A percentile compares a stretch with the other conserved stretches of the same genome.
Conservation (phyloP, 768 basidiomycete genomes). For the Kwoniella dejecticola region DNA sequence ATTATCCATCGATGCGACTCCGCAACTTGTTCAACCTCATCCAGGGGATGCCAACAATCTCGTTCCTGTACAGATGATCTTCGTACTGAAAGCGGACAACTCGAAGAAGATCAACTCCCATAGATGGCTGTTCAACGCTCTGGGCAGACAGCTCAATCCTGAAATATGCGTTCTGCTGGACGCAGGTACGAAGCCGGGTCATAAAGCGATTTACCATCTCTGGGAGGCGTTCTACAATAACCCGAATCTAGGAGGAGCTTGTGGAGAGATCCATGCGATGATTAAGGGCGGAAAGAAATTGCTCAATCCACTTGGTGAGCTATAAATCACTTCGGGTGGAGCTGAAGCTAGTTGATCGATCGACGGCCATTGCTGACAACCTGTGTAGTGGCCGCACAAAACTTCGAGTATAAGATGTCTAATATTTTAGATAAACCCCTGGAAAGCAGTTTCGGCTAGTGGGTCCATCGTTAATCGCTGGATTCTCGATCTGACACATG, state of each 20-base stretch:
- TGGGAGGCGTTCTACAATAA: constrained; percentile 56
- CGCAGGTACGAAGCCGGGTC: constrained; percentile 52
- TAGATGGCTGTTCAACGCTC: constrained; percentile 54
- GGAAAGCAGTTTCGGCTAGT: constrained; percentile 48
- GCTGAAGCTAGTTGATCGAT: not conserved
- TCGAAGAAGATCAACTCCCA: constrained; percentile 54
- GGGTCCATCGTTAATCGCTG: not conserved
- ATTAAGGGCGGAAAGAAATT: constrained; percentile 46
- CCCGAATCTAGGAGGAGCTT: constrained; percentile 49
- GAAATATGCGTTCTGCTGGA: constrained; percentile 54
- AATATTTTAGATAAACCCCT: constrained; percentile 53
- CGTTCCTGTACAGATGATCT: constrained; percentile 58
- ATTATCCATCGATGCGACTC: constrained; percentile 85
- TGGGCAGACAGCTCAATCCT: constrained; percentile 50
- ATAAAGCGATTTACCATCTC: constrained; percentile 59
- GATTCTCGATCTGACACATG: not conserved
- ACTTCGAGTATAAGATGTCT: constrained; percentile 54
- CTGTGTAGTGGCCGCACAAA: constrained; percentile 41
- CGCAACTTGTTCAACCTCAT: constrained; percentile 86
- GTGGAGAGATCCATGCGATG: constrained; percentile 49
- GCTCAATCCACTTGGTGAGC: constrained; percentile 41
- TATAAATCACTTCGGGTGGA: not conserved
- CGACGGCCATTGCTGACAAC: constrained; percentile 1
- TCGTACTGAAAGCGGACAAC: constrained; percentile 78
- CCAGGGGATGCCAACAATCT: constrained; percentile 87